These are phyloP conservation scores for Lipomyces kockii DNA, from an alignment of 805 yeast genomes.

Conservation along the genomic window DNA sequence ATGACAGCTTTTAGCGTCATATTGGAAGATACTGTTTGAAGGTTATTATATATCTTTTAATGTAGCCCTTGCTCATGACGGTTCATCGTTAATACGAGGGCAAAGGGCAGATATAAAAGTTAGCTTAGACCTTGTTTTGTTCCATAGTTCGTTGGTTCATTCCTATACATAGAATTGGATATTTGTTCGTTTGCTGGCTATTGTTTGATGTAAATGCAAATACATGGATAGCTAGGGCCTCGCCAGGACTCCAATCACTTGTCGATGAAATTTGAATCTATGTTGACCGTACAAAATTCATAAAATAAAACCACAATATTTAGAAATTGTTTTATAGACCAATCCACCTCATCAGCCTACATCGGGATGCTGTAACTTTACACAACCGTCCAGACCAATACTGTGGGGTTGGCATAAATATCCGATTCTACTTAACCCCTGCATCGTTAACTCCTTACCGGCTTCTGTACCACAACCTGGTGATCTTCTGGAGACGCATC, in stretches of 20 bases:
- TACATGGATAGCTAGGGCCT: not conserved
- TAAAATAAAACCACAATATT: not conserved
- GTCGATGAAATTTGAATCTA: not conserved
- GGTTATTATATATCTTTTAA: not conserved
- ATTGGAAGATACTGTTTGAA: not conserved
- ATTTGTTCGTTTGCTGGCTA: not conserved
- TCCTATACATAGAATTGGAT: not conserved
- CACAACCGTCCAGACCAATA: not conserved
- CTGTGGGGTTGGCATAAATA: not conserved
- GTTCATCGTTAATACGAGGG: not conserved
- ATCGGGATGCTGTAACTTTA: not conserved
- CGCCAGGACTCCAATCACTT: not conserved
- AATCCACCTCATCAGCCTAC: not conserved
- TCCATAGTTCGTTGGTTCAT: not conserved
- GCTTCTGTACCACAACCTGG: conserved; percentile 57
- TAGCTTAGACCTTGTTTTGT: not conserved
- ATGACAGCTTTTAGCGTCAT: conserved; percentile 36
- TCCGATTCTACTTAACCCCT: not conserved
- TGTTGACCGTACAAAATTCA: not conserved
- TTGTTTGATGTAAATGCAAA: not conserved
- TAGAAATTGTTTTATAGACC: not conserved
- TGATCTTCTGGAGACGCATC: conserved; percentile 79
- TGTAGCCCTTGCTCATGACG: not conserved
- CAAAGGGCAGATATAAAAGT: not conserved
- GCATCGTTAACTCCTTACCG: conserved; percentile 15